Base-by-base conservation (phyloP, 768 basidiomycete genomes). In the Infundibulicybe gibba region DNA sequence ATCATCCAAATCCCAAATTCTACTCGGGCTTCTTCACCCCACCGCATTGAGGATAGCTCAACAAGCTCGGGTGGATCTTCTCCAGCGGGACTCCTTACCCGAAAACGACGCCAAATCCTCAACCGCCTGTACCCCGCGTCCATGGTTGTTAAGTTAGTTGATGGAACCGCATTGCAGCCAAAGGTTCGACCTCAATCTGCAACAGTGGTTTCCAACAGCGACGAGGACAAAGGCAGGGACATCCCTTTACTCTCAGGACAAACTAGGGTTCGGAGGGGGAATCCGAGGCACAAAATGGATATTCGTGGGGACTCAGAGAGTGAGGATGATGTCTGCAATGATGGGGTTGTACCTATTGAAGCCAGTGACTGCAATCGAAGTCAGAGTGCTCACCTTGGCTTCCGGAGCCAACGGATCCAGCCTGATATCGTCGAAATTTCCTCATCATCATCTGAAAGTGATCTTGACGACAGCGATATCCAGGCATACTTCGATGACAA, bases 271-370 rank as follows among this genome's bases (percentile, higher is more conserved):
- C 69, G 74, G 39, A 64, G 60, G 38, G 57, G 67, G 21, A 60
- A 61, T 20, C 59, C 67, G 6, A 64, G 53, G 43, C 60, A 66
- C 44, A 35, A 56, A 16, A 53, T 55, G 32, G 72, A 76, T 5
- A 70, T 87, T 44, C 76, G 66, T 51, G 85, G 84, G 6, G 86
- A 87, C 52, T 61, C 81, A 1, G 84, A 87, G 57, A 85, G 81
- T 61, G 76, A 76, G 17, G 75, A 77, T 20, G 65, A 63, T 19
- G 46, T 1, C 20, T 45, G 41, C 13, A 44, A 38, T 17, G 47
- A 46, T 17, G 54, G 54, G 16, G 44, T 31, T 21, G 30, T 19
- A 6, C 30, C n/a, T n/a, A n/a, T n/a, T n/a, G n/a, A n/a, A n/a
- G n/a, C n/a, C n/a, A n/a, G n/a, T n/a, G n/a, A n/a, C 25, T n/a